Evolutionary conservation across 140 eudicot species (phyloP).

Genomic region (Ambrosia hybrid): DNA sequence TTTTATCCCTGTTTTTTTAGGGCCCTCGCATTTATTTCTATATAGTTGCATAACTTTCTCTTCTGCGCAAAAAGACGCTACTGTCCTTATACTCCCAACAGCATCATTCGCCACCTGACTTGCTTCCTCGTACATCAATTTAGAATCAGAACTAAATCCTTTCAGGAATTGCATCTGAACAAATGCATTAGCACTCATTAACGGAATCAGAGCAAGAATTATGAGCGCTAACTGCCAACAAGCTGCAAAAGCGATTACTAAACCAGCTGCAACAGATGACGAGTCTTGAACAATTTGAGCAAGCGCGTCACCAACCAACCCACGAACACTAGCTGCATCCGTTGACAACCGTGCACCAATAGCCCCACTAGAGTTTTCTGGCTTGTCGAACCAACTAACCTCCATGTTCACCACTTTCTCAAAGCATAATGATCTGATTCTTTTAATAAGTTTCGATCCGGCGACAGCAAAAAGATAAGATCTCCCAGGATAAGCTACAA

Average conservation of each 20-base stretch:
- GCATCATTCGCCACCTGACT: constrained; percentile 91
- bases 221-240: constrained; percentile 79
- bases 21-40: constrained; percentile 65
- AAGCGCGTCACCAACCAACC: constrained; percentile 77
- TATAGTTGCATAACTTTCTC: constrained; percentile 64
- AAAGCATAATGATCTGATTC: constrained; percentile 73
- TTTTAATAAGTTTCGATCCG: constrained; percentile 56
- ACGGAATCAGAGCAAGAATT: constrained; percentile 64
- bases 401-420: constrained; percentile 71
- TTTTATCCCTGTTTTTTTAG: constrained; percentile 57
- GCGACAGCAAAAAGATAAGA: constrained; percentile 68
- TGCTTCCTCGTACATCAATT: constrained; percentile 83
- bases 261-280: constrained; percentile 51
- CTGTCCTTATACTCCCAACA: constrained; percentile 87
- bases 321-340: constrained; percentile 78
- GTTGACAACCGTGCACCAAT: constrained; percentile 80
- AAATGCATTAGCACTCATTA: constrained; percentile 56
- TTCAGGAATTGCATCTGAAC: constrained; percentile 61
- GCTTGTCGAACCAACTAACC: constrained; percentile 75
- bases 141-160: constrained; percentile 89
- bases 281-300: constrained; percentile 74
- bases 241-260: constrained; percentile 67
- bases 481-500: constrained; percentile 54
- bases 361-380: constrained; percentile 69
- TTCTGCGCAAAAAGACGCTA: constrained; percentile 88